These are phyloP conservation scores for Oryza nivara DNA, from an alignment of 176 grass and related monocot genomes.

Conservation along the genomic window DNA sequence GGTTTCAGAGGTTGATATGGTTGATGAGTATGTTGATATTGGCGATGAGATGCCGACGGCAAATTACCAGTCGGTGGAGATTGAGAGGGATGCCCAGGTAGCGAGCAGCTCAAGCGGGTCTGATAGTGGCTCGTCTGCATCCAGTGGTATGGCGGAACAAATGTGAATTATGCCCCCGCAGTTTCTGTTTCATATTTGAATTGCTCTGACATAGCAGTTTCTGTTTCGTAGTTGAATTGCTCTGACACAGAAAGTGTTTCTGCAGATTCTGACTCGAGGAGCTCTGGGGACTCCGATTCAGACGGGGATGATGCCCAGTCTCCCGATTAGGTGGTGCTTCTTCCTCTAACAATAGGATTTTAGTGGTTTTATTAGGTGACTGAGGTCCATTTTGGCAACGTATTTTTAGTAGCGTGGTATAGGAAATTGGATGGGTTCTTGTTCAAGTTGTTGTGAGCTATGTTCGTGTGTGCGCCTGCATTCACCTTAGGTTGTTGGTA, in stretches of 20 bases:
- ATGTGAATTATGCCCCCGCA: not conserved
- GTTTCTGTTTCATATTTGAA: not conserved
- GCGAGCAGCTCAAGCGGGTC: slow-evolving; percentile 76
- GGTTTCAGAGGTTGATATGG: slow-evolving; percentile 42
- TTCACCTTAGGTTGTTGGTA: slow-evolving; percentile 41
- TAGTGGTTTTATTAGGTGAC: slow-evolving; percentile 40
- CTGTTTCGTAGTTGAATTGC: not conserved
- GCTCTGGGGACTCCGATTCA: slow-evolving; percentile 56
- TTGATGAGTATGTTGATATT: slow-evolving; percentile 90
- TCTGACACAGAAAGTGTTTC: not conserved
- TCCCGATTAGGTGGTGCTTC: slow-evolving; percentile 23
- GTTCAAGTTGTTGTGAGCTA: slow-evolving; percentile 5
- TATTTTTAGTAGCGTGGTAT: slow-evolving; percentile 30
- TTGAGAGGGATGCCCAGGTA: slow-evolving; percentile 60
- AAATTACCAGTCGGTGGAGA: slow-evolving; percentile 85
- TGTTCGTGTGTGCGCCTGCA: not conserved
- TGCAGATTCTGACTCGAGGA: slow-evolving; percentile 72
- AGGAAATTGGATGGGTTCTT: slow-evolving; percentile 43
- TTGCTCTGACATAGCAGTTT: not conserved
- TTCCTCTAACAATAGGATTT: slow-evolving; percentile 49
- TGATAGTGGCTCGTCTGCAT: slow-evolving; percentile 76
- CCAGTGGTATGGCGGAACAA: slow-evolving; percentile 53
- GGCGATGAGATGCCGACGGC: slow-evolving; percentile 74
- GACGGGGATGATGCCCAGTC: slow-evolving; percentile 52
- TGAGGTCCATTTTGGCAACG: slow-evolving; percentile 3